phyloP scores from a whole-genome alignment of 805 yeast genomes.

The Yarrowia osloensis region DNA sequence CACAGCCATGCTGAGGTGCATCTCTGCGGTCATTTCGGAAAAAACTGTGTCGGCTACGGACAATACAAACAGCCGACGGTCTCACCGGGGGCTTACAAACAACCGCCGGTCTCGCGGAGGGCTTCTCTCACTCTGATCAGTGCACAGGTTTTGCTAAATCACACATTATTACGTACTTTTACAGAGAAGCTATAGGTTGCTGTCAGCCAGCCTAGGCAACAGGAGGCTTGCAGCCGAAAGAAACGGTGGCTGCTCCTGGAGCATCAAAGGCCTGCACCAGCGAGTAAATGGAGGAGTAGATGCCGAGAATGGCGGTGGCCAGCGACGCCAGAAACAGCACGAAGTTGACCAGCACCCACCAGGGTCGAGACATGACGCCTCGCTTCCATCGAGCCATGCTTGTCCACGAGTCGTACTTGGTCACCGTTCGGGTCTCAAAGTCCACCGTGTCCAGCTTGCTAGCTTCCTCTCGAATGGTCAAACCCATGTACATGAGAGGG shows the following conservation, averaged over 20 bases:
- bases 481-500: constrained; percentile 28
- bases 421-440: background rate
- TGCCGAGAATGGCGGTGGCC: constrained; percentile 41
- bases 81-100: no score
- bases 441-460: constrained; percentile 18
- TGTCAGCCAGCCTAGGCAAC: background rate
- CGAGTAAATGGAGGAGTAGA: constrained; percentile 38
- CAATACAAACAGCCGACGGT: background rate
- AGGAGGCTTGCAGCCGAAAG: constrained; percentile 35
- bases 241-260: constrained; percentile 29
- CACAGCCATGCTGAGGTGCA: background rate
- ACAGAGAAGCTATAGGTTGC: no score
- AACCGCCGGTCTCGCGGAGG: no score
- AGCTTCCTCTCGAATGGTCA: constrained; percentile 29
- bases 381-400: constrained; percentile 44
- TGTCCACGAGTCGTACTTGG: constrained; percentile 41
- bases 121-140: no score
- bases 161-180: no score
- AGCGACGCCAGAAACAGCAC: constrained; percentile 42
- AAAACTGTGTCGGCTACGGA: background rate
- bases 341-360: constrained; percentile 34
- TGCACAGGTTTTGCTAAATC: no score
- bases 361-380: constrained; percentile 38
- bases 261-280: constrained; percentile 34
- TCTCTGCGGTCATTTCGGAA: background rate